These are phyloP conservation scores for Drechslera avenae DNA, from an alignment of 2,329 filamentous ascomycete species.

Conservation along the genomic window DNA sequence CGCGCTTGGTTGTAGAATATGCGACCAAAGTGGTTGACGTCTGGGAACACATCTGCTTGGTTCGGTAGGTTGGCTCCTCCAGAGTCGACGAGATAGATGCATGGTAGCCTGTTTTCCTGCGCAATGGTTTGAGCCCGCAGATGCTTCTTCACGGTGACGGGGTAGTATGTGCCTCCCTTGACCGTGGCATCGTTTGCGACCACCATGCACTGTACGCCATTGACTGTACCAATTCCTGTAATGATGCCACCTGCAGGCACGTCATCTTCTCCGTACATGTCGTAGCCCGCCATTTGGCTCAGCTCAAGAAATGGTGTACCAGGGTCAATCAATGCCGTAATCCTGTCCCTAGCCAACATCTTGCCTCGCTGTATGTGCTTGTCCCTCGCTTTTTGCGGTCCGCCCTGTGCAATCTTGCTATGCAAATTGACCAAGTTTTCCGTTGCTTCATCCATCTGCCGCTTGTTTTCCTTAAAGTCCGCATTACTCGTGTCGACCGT, in stretches of 20 bases:
- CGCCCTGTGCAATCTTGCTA: slow-evolving; percentile 73
- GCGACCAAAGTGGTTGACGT: slow-evolving; percentile 91
- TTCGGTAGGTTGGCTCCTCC: slow-evolving; percentile 94
- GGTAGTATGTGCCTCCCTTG: slow-evolving; percentile 96
- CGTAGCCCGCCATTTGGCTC: slow-evolving; percentile 86
- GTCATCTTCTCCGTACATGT: slow-evolving; percentile 84
- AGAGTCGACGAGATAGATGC: slow-evolving; percentile 95
- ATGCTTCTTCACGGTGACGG: slow-evolving; percentile 97
- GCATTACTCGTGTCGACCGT: slow-evolving; percentile 76
- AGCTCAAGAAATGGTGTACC: slow-evolving; percentile 91
- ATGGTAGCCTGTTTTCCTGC: slow-evolving; percentile 79
- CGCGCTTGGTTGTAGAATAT: slow-evolving; percentile 98
- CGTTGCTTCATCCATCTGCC: slow-evolving; percentile 76
- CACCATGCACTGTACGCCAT: slow-evolving; percentile 89
- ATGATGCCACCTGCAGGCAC: slow-evolving; percentile 91
- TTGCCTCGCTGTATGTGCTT: slow-evolving; percentile 89
- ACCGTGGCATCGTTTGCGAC: slow-evolving; percentile 97
- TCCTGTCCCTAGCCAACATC: slow-evolving; percentile 90
- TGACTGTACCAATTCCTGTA: slow-evolving; percentile 86
- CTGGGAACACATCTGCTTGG: slow-evolving; percentile 94
- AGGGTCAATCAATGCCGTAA: slow-evolving; percentile 85
- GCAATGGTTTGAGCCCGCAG: slow-evolving; percentile 89
- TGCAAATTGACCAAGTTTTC: slow-evolving; percentile 72
- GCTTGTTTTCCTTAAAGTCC: slow-evolving; percentile 80
- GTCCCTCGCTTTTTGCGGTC: slow-evolving; percentile 78